Evolutionary conservation across 345 rosid species (phyloP).

Genomic region (Cardamine resedifolia): DNA sequence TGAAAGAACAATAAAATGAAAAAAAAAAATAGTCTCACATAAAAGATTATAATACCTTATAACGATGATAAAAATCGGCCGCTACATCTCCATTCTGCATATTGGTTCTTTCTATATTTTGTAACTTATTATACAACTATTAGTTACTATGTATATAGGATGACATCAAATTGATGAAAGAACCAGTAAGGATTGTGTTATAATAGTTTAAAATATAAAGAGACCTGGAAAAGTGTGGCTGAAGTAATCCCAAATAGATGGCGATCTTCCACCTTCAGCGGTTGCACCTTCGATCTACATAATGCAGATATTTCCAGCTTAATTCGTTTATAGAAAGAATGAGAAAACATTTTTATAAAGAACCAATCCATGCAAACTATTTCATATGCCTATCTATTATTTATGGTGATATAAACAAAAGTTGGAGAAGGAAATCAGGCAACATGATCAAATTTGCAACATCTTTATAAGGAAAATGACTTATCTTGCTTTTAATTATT

Average conservation of each 20-base stretch:
- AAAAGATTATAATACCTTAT: conserved; percentile 35
- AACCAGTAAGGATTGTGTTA: background rate
- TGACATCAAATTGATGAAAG: no score
- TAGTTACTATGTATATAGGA: background rate
- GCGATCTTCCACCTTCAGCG: conserved; percentile 23
- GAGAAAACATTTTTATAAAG: background rate
- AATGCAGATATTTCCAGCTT: background rate
- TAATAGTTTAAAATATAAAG: background rate
- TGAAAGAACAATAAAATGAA: background rate
- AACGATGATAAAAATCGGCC: conserved; percentile 43
- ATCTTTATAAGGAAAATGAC: background rate
- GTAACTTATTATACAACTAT: background rate
- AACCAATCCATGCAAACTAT: background rate
- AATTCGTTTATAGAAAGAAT: background rate
- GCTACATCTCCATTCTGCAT: conserved; percentile 47
- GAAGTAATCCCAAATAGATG: conserved; percentile 28
- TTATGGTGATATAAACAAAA: background rate
- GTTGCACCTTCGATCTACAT: conserved; percentile 32
- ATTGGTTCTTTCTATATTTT: conserved; percentile 43
- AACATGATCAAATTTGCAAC: background rate
- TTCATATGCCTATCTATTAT: background rate
- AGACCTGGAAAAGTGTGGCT: conserved; percentile 4
- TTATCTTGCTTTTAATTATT: background rate
- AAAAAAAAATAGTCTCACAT: background rate
- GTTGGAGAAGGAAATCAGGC: background rate